These are phyloP conservation scores for Karstenula rhodostoma DNA, from an alignment of 2,329 filamentous ascomycete genomes.

Conservation along the genomic window DNA sequence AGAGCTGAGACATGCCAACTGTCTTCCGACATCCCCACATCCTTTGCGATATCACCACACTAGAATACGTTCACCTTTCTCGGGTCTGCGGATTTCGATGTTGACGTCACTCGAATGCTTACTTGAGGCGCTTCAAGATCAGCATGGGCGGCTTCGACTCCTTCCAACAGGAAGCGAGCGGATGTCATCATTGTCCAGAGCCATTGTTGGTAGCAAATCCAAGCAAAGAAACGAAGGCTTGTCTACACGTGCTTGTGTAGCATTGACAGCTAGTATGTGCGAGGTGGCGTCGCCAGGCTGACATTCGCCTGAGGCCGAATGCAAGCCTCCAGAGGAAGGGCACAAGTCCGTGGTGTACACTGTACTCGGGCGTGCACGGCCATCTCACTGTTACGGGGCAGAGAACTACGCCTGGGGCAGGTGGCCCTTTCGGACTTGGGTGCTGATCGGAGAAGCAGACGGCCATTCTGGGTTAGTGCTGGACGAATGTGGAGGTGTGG, in stretches of 20 bases:
- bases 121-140: not conserved
- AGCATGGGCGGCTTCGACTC: not conserved
- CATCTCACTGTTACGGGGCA: not conserved
- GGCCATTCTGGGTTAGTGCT: constrained; percentile 1
- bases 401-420: not conserved
- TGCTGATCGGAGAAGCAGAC: constrained; percentile 6
- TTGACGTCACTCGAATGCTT: not conserved
- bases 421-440: constrained; percentile 10
- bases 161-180: not conserved
- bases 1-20: not conserved
- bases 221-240: too few species aligned
- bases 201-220: not conserved
- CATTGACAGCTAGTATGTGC: constrained; percentile 1
- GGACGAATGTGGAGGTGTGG: not conserved
- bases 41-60: not conserved
- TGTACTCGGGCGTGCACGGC: not conserved
- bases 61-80: not conserved
- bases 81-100: not conserved
- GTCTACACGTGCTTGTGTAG: constrained; percentile 4
- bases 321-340: not conserved
- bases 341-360: constrained; percentile 3
- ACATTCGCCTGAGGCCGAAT: constrained; percentile 1
- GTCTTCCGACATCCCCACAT: not conserved
- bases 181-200: not conserved
- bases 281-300: constrained; percentile 6